Base-by-base conservation (phyloP, 306 rosid species). In the Hippophae tibetana region DNA sequence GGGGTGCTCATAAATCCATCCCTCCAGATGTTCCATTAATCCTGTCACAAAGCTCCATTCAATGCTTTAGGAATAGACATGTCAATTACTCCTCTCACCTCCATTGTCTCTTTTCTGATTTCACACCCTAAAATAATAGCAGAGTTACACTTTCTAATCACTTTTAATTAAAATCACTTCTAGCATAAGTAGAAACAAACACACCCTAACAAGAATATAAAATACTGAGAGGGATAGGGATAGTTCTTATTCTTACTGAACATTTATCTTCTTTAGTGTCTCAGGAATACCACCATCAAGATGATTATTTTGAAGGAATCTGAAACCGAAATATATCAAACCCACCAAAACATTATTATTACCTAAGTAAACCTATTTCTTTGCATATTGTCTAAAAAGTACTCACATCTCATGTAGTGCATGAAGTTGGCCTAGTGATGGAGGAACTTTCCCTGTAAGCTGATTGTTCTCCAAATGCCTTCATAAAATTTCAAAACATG, bases 381-480 rank as follows among this genome's bases (percentile, higher is more conserved):
- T 13, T 53, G 57, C 10, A 9, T 2, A 53, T 7, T 0, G 27
- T 18, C 2, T 9, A 13, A 45, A 14, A 42, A 12, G 67, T 70
- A 60, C 98, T 87, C 68, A 90, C 98, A 85, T 41, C 61, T 87
- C 92, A 13, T 45, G 72, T 7, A 87, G 78, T 44, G 69, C 75
- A 7, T 84, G 78, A 54, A 87, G 90, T 62, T 58, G 38, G 49
- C 65, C 46, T 48, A 68, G 57, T 27, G 95, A 81, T 40, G 69
- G 44, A 62, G 92, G 89, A 73, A 85, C 56, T 62, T 74, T 1
- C 56, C 96, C 98, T 70, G 81, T 82, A 45, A 90, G 69, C 53
- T 79, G 77, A 76, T 90, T 90, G 38, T 72, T 69, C 71, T 90
- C 92, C 84, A 90, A 82, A 83, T 85, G 89, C 81, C 98, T 90